These are phyloP conservation scores for Pseudoturritis turrita DNA, from an alignment of 345 rosid species.

Conservation along the genomic window DNA sequence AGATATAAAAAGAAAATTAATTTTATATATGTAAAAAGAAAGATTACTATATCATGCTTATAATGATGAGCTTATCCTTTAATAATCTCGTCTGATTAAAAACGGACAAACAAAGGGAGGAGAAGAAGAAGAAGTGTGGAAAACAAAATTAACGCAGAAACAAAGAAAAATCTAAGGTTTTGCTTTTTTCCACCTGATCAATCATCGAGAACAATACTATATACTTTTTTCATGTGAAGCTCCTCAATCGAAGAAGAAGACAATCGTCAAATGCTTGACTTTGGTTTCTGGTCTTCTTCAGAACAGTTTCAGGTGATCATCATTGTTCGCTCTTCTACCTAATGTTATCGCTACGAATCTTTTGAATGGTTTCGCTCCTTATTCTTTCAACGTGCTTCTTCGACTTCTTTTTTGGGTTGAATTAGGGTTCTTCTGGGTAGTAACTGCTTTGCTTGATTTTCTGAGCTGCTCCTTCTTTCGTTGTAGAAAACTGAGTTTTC, in stretches of 20 bases:
- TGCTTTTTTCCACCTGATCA: conserved; percentile 10
- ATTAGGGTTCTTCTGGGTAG: conserved; percentile 31
- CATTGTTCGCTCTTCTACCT: not conserved
- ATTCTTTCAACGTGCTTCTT: not conserved
- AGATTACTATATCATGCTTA: conserved; percentile 7
- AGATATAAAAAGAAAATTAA: too few species aligned
- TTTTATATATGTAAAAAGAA: not conserved
- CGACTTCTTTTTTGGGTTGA: not conserved
- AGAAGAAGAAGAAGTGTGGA: not conserved
- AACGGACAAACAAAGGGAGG: conserved; percentile 15
- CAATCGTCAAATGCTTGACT: conserved; percentile 33
- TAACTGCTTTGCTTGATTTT: conserved; percentile 2
- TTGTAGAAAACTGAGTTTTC: conserved; percentile 4
- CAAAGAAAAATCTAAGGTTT: not conserved
- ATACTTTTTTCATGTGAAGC: not conserved
- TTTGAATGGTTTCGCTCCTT: not conserved
- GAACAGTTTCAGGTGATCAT: conserved; percentile 35
- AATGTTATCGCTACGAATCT: not conserved
- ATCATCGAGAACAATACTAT: not conserved
- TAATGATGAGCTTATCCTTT: conserved; percentile 25
- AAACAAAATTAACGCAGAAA: not conserved
- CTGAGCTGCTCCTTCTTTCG: conserved; percentile 4
- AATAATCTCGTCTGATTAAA: conserved; percentile 17
- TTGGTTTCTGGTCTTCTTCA: conserved; percentile 25
- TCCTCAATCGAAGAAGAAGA: conserved; percentile 18